Conservation (phyloP, 73 alveolate species). For the Symbiodinium pilosum region DNA sequence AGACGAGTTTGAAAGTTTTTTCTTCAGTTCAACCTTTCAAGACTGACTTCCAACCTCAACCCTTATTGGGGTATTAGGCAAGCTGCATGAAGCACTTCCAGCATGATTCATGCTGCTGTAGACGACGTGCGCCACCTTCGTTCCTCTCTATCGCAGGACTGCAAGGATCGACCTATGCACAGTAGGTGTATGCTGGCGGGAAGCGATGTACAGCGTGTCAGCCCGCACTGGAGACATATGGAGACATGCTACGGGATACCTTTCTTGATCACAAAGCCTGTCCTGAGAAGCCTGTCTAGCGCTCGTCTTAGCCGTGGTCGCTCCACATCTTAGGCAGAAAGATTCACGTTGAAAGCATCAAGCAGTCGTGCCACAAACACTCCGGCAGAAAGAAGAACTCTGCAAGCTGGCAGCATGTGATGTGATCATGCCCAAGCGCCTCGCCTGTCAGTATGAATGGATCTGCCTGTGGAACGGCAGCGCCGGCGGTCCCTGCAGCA, state of each 20-base stretch:
- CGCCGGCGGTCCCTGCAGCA: background rate
- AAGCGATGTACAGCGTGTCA: too few species aligned
- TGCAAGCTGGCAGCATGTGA: too few species aligned
- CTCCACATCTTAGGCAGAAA: background rate
- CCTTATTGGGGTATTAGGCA: too few species aligned
- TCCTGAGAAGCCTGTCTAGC: background rate
- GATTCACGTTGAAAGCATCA: background rate
- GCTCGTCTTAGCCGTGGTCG: background rate
- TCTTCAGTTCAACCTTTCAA: too few species aligned
- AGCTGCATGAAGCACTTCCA: conserved; percentile 10
- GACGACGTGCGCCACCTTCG: background rate
- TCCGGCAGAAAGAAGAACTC: background rate
- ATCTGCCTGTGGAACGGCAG: background rate
- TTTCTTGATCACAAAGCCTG: background rate
- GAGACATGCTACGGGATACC: too few species aligned
- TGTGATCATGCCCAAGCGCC: too few species aligned
- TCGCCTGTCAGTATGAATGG: background rate
- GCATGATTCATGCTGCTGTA: background rate
- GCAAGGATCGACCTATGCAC: background rate
- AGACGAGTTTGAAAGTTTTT: too few species aligned
- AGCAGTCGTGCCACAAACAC: background rate
- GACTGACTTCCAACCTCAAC: too few species aligned
- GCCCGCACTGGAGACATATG: too few species aligned
- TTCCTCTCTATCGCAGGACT: background rate
- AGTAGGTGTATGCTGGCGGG: background rate